These are phyloP conservation scores for Simmondsia chinensis DNA, from an alignment of 148 eudicot genomes.

Conservation along the genomic window DNA sequence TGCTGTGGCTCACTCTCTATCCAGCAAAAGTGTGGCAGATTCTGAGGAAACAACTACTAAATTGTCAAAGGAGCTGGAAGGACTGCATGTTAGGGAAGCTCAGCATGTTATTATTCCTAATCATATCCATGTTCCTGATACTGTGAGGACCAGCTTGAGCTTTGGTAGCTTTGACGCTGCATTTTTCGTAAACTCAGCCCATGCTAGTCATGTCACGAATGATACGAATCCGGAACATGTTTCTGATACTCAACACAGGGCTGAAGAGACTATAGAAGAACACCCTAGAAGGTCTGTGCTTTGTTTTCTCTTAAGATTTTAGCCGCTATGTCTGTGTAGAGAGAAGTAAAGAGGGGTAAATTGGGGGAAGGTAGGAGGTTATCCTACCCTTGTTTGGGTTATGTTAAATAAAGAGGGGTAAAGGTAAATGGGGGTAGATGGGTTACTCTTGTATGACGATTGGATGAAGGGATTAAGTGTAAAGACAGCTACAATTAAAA, in stretches of 20 bases:
- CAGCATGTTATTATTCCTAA: constrained; percentile 75
- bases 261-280: constrained; percentile 34
- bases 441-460: too few species aligned
- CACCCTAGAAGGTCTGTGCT: constrained; percentile 40
- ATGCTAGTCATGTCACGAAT: constrained; percentile 18
- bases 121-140: constrained; percentile 79
- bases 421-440: too few species aligned
- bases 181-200: constrained; percentile 29
- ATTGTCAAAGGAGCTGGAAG: constrained; percentile 45
- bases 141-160: constrained; percentile 58
- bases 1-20: constrained; percentile 18
- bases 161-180: constrained; percentile 86
- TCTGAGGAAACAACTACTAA: constrained; percentile 32
- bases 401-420: too few species aligned
- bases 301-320: neutral
- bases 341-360: too few species aligned
- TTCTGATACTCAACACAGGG: constrained; percentile 35
- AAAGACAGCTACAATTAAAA: too few species aligned
- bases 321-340: neutral
- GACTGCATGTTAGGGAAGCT: constrained; percentile 35
- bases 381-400: too few species aligned
- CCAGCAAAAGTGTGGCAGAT: constrained; percentile 17
- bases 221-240: constrained; percentile 23
- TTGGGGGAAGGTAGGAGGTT: too few species aligned
- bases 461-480: too few species aligned